phyloP scores from a whole-genome alignment of 192 early-diverging fungal genomes.

The Anaeromyces robustus region DNA sequence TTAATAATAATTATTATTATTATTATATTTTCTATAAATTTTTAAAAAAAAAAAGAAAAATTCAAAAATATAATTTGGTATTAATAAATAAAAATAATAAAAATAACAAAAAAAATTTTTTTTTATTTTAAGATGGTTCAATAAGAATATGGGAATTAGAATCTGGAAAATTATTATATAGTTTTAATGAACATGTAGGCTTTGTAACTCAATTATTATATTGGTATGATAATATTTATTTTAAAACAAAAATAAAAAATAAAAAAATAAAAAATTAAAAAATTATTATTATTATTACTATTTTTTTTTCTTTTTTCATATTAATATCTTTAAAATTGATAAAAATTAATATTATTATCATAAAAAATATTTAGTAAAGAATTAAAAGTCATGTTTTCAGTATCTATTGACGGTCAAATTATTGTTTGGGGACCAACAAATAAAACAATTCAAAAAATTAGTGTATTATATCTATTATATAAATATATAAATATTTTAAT shows the following conservation, averaged over 20 bases:
- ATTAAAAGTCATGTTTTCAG: slow-evolving; percentile 32
- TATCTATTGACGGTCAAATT: slow-evolving; percentile 31
- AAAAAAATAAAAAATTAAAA: not conserved
- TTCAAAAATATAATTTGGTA: not conserved
- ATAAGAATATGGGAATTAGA: slow-evolving; percentile 37
- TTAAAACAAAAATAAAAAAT: not conserved
- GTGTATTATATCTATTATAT: too few relatives aligned
- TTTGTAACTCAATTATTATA: slow-evolving; percentile 34
- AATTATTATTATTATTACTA: not conserved
- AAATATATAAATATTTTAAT: too few relatives aligned
- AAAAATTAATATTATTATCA: too few relatives aligned
- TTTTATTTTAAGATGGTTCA: slow-evolving; percentile 15
- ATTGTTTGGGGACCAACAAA: slow-evolving; percentile 34
- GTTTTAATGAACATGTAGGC: slow-evolving; percentile 24
- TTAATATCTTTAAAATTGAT: not conserved
- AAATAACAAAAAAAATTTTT: slow-evolving; percentile 3
- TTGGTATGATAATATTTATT: slow-evolving; percentile 12
- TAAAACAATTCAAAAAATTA: slow-evolving; percentile 31
- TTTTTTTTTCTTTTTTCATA: not conserved
- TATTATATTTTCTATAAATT: not conserved
- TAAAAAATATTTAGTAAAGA: slow-evolving; percentile 40
- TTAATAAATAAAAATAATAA: too few relatives aligned
- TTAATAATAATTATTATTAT: not conserved
- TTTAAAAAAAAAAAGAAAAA: slow-evolving; percentile 2
- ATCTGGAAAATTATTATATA: slow-evolving; percentile 23